phyloP scores from a whole-genome alignment of 192 early-diverging fungal genomes.

The Chytriomyces sp. region DNA sequence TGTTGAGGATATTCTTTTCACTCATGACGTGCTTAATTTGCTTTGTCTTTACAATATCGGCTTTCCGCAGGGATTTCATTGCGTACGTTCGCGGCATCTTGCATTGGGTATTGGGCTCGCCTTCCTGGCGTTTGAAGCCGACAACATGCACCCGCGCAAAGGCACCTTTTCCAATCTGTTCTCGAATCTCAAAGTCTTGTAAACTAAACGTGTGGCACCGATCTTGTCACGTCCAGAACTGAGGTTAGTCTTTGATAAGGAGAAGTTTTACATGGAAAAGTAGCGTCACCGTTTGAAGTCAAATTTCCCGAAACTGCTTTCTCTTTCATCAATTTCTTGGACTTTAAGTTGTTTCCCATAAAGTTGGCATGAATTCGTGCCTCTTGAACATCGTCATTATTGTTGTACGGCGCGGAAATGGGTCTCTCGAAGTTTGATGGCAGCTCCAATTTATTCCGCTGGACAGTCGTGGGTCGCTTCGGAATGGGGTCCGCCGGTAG shows the following conservation, averaged over 20 bases:
- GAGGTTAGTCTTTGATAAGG: not conserved
- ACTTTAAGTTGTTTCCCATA: conserved; percentile 23
- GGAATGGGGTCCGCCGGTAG: not conserved
- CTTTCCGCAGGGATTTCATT: conserved; percentile 49
- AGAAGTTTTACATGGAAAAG: not conserved
- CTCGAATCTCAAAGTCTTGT: conserved; percentile 44
- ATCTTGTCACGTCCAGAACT: not conserved
- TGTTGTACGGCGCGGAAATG: conserved; percentile 23
- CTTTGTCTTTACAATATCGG: conserved; percentile 47
- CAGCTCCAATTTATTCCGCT: not conserved
- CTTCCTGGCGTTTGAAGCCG: conserved; percentile 22
- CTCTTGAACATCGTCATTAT: not conserved
- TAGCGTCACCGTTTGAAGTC: not conserved
- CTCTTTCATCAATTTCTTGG: conserved; percentile 15
- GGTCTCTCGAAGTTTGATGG: conserved; percentile 5
- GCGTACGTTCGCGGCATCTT: conserved; percentile 33
- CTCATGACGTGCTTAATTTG: conserved; percentile 50
- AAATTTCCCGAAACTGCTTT: not conserved
- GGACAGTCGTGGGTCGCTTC: not conserved
- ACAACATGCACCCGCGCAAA: conserved; percentile 47
- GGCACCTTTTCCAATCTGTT: conserved; percentile 52
- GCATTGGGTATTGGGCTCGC: not conserved
- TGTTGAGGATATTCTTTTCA: conserved; percentile 47
- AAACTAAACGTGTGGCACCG: conserved; percentile 31
- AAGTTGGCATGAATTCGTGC: conserved; percentile 28